phyloP scores from a whole-genome alignment of 306 rosid species.

The Cucurbita pepo region DNA sequence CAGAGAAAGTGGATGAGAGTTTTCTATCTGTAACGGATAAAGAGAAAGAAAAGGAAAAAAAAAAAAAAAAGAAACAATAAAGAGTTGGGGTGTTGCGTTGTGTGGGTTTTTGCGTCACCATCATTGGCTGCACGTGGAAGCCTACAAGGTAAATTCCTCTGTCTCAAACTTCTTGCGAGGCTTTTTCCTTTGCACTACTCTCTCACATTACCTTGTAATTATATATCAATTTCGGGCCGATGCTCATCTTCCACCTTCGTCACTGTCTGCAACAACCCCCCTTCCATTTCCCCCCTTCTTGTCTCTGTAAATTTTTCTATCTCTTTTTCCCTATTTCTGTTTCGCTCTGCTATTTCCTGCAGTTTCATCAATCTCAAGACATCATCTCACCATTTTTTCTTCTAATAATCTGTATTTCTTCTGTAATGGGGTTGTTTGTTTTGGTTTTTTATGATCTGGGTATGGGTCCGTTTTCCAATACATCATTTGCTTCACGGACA shows the following conservation, averaged over 20 bases:
- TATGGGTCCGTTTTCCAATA: slow-evolving; percentile 7
- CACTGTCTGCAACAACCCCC: slow-evolving; percentile 25
- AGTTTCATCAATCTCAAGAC: slow-evolving; percentile 7
- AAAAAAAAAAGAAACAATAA: background rate
- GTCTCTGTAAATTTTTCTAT: slow-evolving; percentile 13
- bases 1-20: background rate
- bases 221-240: slow-evolving; percentile 17
- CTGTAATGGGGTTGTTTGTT: slow-evolving; percentile 17
- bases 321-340: slow-evolving; percentile 6
- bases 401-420: slow-evolving; percentile 9
- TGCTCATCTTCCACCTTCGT: slow-evolving; percentile 32
- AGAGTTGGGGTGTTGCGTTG: background rate
- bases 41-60: background rate
- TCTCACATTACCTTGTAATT: slow-evolving; percentile 9
- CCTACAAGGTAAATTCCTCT: slow-evolving; percentile 26
- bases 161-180: slow-evolving; percentile 14
- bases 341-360: slow-evolving; percentile 11
- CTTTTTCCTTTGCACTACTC: background rate
- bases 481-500: background rate
- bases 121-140: slow-evolving; percentile 48
- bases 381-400: slow-evolving; percentile 7
- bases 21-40: background rate
- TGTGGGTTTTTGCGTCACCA: slow-evolving; percentile 26
- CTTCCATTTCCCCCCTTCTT: background rate
- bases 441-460: slow-evolving; percentile 39